Conservation (phyloP, 2,329 filamentous ascomycete genomes). For the Chrysosporium keratinophilum region DNA sequence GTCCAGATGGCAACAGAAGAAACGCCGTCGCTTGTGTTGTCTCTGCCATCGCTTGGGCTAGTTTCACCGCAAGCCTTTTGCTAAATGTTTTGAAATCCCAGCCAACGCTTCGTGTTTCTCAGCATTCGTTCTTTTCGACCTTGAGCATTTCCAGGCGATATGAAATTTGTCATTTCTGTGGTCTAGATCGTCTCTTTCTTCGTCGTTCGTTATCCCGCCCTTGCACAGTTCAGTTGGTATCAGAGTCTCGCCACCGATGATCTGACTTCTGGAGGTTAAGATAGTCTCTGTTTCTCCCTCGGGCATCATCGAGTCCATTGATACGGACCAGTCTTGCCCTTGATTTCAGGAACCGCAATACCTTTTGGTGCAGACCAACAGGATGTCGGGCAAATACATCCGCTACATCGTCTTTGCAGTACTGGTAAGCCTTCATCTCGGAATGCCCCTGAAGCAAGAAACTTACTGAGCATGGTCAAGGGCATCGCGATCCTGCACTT, state of each 20-base stretch:
- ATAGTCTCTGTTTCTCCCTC: background rate
- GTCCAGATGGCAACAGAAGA: background rate
- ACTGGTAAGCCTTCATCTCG: constrained; percentile 51
- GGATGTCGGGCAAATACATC: constrained; percentile 31
- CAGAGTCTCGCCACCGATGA: background rate
- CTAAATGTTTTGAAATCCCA: background rate
- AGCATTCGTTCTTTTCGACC: background rate
- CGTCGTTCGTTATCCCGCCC: constrained; percentile 3
- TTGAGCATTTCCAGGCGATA: background rate
- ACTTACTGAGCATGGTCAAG: constrained; percentile 22
- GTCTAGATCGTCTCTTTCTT: background rate
- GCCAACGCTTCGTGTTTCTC: background rate
- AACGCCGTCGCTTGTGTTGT: background rate
- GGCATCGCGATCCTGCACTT: constrained; percentile 66
- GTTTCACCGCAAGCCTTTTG: background rate
- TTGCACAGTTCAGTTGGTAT: background rate
- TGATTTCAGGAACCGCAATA: background rate
- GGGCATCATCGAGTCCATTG: background rate
- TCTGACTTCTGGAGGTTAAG: background rate
- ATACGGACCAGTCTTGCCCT: too few species aligned
- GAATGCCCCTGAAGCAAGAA: background rate
- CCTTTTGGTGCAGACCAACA: constrained; percentile 20
- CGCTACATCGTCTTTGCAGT: constrained; percentile 67
- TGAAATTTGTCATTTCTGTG: background rate
- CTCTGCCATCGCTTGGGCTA: background rate